phyloP scores from a whole-genome alignment of 176 grass and related monocot species.

The Oryza coarctata region DNA sequence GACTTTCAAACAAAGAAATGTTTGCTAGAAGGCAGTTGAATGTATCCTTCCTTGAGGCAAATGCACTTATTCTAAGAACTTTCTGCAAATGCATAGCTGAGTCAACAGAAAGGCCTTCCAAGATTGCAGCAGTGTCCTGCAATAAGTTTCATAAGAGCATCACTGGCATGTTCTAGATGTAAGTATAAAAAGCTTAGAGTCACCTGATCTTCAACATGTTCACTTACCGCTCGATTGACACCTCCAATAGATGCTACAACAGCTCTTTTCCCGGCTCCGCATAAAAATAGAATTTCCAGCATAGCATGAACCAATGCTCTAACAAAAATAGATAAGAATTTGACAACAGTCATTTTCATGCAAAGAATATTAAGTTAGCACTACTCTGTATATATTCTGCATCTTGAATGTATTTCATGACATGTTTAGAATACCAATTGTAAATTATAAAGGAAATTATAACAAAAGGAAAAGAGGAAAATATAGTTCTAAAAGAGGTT shows the following conservation, averaged over 20 bases:
- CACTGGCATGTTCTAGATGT: background rate
- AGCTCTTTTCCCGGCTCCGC: slow-evolving; percentile 67
- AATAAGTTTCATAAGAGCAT: slow-evolving; percentile 37
- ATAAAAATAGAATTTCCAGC: slow-evolving; percentile 97
- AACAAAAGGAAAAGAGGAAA: background rate
- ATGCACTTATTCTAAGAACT: slow-evolving; percentile 64
- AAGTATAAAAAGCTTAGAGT: slow-evolving; percentile 38
- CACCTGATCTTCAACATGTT: slow-evolving; percentile 40
- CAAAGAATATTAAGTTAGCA: slow-evolving; percentile 35
- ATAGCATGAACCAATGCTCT: slow-evolving; percentile 98
- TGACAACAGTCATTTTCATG: slow-evolving; percentile 8
- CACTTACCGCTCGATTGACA: slow-evolving; percentile 53
- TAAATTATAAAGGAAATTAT: slow-evolving; percentile 7
- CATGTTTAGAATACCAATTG: background rate
- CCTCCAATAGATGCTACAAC: slow-evolving; percentile 60
- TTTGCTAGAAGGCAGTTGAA: slow-evolving; percentile 64
- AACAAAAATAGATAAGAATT: slow-evolving; percentile 16
- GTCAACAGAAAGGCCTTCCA: slow-evolving; percentile 81
- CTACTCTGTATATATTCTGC: background rate
- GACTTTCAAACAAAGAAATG: slow-evolving; percentile 86
- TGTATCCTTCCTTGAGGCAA: slow-evolving; percentile 64
- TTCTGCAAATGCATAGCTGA: slow-evolving; percentile 93
- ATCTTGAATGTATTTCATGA: background rate
- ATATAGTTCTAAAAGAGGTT: slow-evolving; percentile 9
- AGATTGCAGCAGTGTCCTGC: slow-evolving; percentile 57